Conservation (phyloP, 2,329 filamentous ascomycete genomes). For the Nothophaeocryptopus gaeumannii region DNA sequence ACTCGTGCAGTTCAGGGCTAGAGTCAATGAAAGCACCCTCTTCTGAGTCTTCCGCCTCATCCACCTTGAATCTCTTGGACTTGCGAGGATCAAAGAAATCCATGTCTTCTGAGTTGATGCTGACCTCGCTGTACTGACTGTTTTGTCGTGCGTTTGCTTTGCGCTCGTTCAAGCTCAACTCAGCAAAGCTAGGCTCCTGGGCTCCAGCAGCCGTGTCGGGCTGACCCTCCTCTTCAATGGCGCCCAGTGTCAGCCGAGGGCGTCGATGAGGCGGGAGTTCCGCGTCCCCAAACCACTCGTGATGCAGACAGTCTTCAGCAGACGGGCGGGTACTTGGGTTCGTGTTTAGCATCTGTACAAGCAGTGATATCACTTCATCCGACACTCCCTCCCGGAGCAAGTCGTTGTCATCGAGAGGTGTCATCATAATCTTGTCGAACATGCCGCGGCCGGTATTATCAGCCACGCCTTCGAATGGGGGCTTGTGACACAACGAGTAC, state of each 20-base stretch:
- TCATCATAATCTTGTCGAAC: conserved; percentile 82
- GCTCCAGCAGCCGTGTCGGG: conserved; percentile 52
- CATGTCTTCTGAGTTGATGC: conserved; percentile 37
- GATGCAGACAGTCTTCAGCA: conserved; percentile 65
- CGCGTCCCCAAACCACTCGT: conserved; percentile 67
- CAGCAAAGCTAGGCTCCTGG: conserved; percentile 54
- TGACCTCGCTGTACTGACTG: conserved; percentile 30
- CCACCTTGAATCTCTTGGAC: conserved; percentile 46
- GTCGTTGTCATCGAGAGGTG: conserved; percentile 63
- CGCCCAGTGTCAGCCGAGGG: conserved; percentile 33
- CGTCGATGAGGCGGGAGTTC: conserved; percentile 23
- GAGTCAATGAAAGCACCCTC: conserved; percentile 34
- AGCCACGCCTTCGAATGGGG: conserved; percentile 76
- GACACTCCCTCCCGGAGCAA: conserved; percentile 62
- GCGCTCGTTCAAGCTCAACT: conserved; percentile 59
- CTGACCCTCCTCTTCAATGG: conserved; percentile 57
- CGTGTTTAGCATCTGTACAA: conserved; percentile 75
- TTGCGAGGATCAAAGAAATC: conserved; percentile 40
- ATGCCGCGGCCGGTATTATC: conserved; percentile 76
- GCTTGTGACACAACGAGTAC: conserved; percentile 72
- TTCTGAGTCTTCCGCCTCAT: conserved; percentile 35
- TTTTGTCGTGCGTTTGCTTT: conserved; percentile 10
- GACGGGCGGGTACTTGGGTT: conserved; percentile 75
- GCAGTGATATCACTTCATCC: conserved; percentile 66
- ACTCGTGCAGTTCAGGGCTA: conserved; percentile 38